Evolutionary conservation across 1,284 basidiomycete genomes (phyloP).

Genomic region (Ustilago trichophora): DNA sequence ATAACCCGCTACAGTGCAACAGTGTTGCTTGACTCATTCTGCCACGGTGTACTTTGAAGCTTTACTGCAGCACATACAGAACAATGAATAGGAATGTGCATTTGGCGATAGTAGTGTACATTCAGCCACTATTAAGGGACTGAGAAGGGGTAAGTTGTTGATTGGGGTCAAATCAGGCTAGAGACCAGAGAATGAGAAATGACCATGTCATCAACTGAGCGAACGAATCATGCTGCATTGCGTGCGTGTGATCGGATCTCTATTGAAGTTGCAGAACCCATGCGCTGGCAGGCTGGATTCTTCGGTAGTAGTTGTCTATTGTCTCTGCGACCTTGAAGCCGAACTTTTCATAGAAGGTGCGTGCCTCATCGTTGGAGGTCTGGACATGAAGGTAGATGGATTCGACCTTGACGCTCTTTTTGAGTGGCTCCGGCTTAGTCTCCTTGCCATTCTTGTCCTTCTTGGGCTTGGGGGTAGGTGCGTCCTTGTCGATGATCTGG

Average conservation of each 20-base stretch:
- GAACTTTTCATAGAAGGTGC: conserved; percentile 66
- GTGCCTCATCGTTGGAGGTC: conserved; percentile 65
- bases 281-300: conserved; percentile 65
- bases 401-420: conserved; percentile 48
- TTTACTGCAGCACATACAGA: too few relatives aligned
- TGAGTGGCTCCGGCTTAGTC: conserved; percentile 34
- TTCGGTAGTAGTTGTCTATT: conserved; percentile 60
- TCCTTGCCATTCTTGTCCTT: conserved; percentile 57
- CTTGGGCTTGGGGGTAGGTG: conserved; percentile 19
- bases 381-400: conserved; percentile 67
- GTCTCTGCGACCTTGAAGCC: conserved; percentile 65
- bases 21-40: too few relatives aligned
- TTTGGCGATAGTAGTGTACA: conserved; percentile 9
- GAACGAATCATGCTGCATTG: too few relatives aligned
- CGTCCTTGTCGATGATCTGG: conserved; percentile 29
- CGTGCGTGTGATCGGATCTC: too few relatives aligned
- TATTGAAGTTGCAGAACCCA: conserved; percentile 63
- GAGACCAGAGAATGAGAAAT: too few relatives aligned
- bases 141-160: too few relatives aligned
- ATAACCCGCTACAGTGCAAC: too few relatives aligned
- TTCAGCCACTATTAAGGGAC: not conserved
- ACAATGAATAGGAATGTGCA: conserved; percentile 1
- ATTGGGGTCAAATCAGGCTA: too few relatives aligned
- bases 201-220: too few relatives aligned
- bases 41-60: too few relatives aligned